Evolutionary conservation across 148 eudicot genomes (phyloP).

Genomic region (Rhododendron henanense): DNA sequence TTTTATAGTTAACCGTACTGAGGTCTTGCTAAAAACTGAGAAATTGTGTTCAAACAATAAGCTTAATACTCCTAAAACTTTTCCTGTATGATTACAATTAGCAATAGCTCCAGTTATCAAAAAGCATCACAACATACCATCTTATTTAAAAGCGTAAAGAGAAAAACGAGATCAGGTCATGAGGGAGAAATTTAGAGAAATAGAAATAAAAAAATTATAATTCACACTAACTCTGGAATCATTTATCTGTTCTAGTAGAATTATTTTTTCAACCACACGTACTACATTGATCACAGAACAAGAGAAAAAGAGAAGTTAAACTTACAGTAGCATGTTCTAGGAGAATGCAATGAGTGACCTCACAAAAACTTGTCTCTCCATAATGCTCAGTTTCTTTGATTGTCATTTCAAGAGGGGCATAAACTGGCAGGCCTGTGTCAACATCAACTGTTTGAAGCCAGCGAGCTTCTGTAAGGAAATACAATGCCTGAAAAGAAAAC

Average conservation of each 20-base stretch:
- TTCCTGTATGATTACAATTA: background rate
- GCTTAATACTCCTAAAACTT: background rate
- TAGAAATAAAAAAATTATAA: background rate
- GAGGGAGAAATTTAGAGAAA: too few species aligned
- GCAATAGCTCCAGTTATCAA: background rate
- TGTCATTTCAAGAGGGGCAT: too few species aligned
- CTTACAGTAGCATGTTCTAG: conserved; percentile 94
- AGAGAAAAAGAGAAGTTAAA: conserved; percentile 1
- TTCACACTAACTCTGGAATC: too few species aligned
- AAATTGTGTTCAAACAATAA: background rate
- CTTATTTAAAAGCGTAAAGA: background rate
- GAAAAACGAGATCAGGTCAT: background rate
- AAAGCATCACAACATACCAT: background rate
- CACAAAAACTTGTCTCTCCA: conserved; percentile 86
- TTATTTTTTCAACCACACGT: background rate
- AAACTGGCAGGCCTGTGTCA: too few species aligned
- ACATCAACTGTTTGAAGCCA: too few species aligned
- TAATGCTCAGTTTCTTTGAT: conserved; percentile 19
- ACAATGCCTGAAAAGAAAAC: too few species aligned
- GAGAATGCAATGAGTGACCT: conserved; percentile 91
- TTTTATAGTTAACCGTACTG: background rate
- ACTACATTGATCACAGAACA: background rate
- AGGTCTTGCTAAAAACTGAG: background rate
- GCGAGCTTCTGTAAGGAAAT: too few species aligned
- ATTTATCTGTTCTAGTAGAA: background rate